A percentile compares a stretch with the other conserved stretches of the same genome.
phyloP scores from a whole-genome alignment of 805 yeast genomes.

The Metschnikowia kunwiensis region DNA sequence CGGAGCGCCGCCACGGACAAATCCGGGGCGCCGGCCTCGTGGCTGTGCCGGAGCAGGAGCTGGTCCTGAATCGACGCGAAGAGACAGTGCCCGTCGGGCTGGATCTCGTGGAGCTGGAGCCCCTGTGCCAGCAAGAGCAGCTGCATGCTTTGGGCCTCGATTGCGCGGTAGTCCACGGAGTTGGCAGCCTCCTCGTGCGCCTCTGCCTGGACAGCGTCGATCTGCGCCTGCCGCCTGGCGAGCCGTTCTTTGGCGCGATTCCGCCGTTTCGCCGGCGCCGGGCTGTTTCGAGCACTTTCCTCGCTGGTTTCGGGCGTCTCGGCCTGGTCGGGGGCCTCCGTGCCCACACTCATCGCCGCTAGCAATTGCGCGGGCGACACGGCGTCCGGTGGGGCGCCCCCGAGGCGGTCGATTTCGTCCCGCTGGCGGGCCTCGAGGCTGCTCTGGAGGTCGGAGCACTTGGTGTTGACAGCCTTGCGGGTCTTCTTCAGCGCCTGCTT shows the following conservation, averaged over 20 bases:
- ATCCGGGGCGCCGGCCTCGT: conserved; percentile 13
- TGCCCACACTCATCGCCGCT: conserved; percentile 10
- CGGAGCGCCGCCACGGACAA: conserved; percentile 55
- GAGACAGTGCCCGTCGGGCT: conserved; percentile 93
- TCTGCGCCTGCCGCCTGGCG: conserved; percentile 71
- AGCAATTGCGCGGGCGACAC: conserved; percentile 58
- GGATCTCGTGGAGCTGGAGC: conserved; percentile 62
- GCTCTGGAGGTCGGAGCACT: conserved; percentile 58
- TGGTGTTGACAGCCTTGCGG: conserved; percentile 59
- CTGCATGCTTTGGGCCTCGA: conserved; percentile 67
- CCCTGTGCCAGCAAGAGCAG: conserved; percentile 47
- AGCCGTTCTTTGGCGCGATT: conserved; percentile 84
- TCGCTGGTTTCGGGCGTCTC: neutral
- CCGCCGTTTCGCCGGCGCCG: conserved; percentile 39
- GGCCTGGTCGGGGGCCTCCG: neutral
- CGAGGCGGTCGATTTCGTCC: conserved; percentile 41
- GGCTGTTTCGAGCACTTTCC: neutral
- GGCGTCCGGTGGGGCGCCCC: neutral
- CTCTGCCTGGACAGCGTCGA: conserved; percentile 57
- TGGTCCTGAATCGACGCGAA: conserved; percentile 87
- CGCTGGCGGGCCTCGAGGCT: conserved; percentile 54
- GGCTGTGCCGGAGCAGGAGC: conserved; percentile 48
- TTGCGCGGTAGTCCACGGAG: conserved; percentile 63
- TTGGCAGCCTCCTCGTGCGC: conserved; percentile 68
- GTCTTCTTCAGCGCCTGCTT: conserved; percentile 82